A percentile compares a stretch with the other conserved stretches of the same genome.
Evolutionary conservation across 495 filamentous ascomycete species (phyloP).

Genomic region (Neurospora sp.): DNA sequence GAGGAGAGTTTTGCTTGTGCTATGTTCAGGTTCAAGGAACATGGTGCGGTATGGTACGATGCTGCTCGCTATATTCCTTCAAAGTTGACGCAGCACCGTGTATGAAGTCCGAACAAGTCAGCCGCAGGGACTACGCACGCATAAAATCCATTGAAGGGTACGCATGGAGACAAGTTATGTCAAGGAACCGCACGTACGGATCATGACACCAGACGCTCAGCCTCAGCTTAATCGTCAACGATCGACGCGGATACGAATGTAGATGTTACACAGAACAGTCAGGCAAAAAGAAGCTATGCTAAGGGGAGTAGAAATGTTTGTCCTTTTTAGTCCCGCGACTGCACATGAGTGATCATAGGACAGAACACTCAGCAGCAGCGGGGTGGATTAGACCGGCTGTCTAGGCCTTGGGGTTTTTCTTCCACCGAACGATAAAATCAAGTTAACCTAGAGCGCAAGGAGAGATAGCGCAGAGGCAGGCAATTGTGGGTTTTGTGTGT

Average conservation of each 20-base stretch:
- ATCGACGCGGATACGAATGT: background rate
- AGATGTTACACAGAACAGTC: background rate
- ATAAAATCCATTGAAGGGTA: background rate
- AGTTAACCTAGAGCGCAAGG: conserved; percentile 44
- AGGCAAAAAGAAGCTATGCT: background rate
- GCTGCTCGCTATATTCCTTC: background rate
- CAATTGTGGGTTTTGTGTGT: conserved; percentile 40
- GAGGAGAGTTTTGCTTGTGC: background rate
- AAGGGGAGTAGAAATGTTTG: conserved; percentile 33
- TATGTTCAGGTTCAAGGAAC: background rate
- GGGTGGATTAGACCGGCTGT: conserved; percentile 56
- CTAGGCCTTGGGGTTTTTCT: conserved; percentile 48
- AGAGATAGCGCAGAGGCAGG: conserved; percentile 41
- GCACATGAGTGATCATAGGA: conserved; percentile 25
- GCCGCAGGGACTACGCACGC: background rate
- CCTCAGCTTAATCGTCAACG: background rate
- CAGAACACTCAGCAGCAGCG: conserved; percentile 29
- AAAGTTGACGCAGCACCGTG: background rate
- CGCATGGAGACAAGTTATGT: background rate
- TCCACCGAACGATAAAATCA: conserved; percentile 50
- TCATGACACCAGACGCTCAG: background rate
- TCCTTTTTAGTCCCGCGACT: conserved; percentile 51
- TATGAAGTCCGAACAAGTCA: background rate
- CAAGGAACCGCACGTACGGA: background rate
- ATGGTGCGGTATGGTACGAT: background rate